Percentiles rank a stretch among this genome's conserved stretches.
Evolutionary conservation across 768 basidiomycete genomes (phyloP).

Genomic region (Lentinula edodes): DNA sequence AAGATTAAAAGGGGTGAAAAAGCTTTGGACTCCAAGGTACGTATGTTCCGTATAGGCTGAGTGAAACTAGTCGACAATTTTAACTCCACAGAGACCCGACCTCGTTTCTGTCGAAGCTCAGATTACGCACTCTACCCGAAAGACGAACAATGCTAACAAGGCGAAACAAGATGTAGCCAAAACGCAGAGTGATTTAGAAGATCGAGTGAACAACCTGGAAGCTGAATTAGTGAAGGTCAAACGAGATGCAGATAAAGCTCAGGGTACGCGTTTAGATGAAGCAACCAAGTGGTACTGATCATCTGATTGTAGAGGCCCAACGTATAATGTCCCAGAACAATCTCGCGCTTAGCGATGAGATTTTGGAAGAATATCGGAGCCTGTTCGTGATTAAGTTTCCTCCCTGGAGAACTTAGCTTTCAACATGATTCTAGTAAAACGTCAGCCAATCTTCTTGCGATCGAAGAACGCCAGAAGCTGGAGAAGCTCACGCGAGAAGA

Average conservation of each 20-base stretch:
- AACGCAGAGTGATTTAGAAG: slow-evolving; percentile 38
- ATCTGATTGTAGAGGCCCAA: slow-evolving; percentile 54
- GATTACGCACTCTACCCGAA: slow-evolving; percentile 79
- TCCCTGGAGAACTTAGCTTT: background rate
- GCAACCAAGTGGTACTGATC: slow-evolving; percentile 3
- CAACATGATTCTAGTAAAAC: slow-evolving; percentile 53
- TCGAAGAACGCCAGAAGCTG: slow-evolving; percentile 82
- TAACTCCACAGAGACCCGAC: slow-evolving; percentile 67
- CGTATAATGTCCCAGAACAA: slow-evolving; percentile 68
- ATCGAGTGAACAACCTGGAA: slow-evolving; percentile 49
- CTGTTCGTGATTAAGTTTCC: slow-evolving; percentile 43
- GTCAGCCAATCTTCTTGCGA: slow-evolving; percentile 69
- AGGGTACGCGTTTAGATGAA: slow-evolving; percentile 46
- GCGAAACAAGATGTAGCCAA: slow-evolving; percentile 58
- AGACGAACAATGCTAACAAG: slow-evolving; percentile 63
- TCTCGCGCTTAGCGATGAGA: slow-evolving; percentile 74
- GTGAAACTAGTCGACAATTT: background rate
- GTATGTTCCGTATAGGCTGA: slow-evolving; percentile 8
- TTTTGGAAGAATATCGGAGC: slow-evolving; percentile 80
- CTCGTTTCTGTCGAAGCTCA: slow-evolving; percentile 81
- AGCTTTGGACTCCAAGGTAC: slow-evolving; percentile 74
- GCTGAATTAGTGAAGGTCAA: slow-evolving; percentile 64
- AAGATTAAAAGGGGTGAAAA: slow-evolving; percentile 90
- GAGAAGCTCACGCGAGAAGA: slow-evolving; percentile 79
- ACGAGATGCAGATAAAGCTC: slow-evolving; percentile 68